phyloP scores from a whole-genome alignment of 441 rosid species.

The Pelargonium australe region DNA sequence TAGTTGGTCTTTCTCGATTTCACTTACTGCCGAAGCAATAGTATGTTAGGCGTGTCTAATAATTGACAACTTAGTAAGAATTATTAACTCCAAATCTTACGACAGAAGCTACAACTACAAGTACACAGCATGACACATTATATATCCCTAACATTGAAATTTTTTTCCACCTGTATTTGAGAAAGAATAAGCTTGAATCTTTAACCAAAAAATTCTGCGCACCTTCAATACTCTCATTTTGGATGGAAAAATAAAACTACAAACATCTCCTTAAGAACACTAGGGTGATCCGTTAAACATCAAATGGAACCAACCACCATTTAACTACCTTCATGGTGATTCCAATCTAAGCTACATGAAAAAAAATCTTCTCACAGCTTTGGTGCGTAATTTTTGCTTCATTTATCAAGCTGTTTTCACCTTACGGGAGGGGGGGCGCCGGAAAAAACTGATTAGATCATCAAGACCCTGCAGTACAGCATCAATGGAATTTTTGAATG shows the following conservation, averaged over 20 bases:
- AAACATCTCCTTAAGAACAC: background rate
- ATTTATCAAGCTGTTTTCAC: conserved; percentile 56
- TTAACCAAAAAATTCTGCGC: background rate
- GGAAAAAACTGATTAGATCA: conserved; percentile 88
- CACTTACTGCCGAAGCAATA: too few species aligned
- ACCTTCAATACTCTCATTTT: background rate
- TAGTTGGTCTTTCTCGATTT: too few species aligned
- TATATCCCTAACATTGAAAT: too few species aligned
- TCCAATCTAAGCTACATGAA: conserved; percentile 7
- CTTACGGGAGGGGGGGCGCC: conserved; percentile 91
- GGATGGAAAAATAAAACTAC: too few species aligned
- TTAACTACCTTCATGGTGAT: background rate
- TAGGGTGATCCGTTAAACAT: background rate
- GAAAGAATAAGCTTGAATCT: background rate
- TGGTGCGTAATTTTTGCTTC: background rate
- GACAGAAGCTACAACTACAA: too few species aligned
- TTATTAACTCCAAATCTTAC: too few species aligned
- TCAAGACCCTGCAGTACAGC: conserved; percentile 93
- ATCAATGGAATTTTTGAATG: conserved; percentile 25
- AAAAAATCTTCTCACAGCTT: conserved; percentile 8
- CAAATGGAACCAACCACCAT: background rate
- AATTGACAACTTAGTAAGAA: too few species aligned
- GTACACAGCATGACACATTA: too few species aligned
- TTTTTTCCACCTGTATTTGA: background rate
- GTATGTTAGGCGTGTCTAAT: too few species aligned